These are phyloP conservation scores for Miscanthus lutarioriparius DNA, from an alignment of 176 grass and related monocot genomes.

Conservation along the genomic window DNA sequence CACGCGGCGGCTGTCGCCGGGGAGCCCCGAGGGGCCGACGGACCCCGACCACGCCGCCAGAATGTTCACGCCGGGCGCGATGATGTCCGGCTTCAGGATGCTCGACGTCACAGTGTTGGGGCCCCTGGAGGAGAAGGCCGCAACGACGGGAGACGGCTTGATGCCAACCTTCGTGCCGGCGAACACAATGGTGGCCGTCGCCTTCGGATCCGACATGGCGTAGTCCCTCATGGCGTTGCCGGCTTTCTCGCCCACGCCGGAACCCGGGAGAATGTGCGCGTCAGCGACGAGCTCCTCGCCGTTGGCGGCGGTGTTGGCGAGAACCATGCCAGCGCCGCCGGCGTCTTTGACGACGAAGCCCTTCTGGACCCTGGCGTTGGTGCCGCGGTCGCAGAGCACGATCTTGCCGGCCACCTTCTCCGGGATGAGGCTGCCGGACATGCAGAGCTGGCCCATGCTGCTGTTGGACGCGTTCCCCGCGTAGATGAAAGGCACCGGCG, in stretches of 20 bases:
- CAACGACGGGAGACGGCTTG: constrained; percentile 82
- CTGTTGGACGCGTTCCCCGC: constrained; percentile 83
- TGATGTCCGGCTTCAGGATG: constrained; percentile 87
- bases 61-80: constrained; percentile 90
- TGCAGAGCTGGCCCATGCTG: constrained; percentile 77
- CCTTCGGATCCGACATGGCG: constrained; percentile 55
- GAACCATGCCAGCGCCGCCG: constrained; percentile 80
- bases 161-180: constrained; percentile 74
- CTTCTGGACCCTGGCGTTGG: constrained; percentile 83
- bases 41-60: constrained; percentile 73
- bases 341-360: constrained; percentile 79
- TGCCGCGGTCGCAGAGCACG: constrained; percentile 87
- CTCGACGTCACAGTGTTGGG: constrained; percentile 70
- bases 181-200: constrained; percentile 73
- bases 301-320: constrained; percentile 79
- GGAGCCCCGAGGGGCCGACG: constrained; percentile 67
- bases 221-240: constrained; percentile 70
- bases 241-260: constrained; percentile 66
- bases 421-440: constrained; percentile 73
- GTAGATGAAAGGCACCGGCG: constrained; percentile 66
- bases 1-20: constrained; percentile 55
- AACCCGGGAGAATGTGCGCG: constrained; percentile 73
- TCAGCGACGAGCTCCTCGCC: constrained; percentile 95
- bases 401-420: constrained; percentile 96
- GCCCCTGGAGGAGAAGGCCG: constrained; percentile 88